A percentile compares a stretch with the other conserved stretches of the same genome.
Conservation (phyloP, 2,329 filamentous ascomycete species). For the Aureobasidium subglaciale region DNA sequence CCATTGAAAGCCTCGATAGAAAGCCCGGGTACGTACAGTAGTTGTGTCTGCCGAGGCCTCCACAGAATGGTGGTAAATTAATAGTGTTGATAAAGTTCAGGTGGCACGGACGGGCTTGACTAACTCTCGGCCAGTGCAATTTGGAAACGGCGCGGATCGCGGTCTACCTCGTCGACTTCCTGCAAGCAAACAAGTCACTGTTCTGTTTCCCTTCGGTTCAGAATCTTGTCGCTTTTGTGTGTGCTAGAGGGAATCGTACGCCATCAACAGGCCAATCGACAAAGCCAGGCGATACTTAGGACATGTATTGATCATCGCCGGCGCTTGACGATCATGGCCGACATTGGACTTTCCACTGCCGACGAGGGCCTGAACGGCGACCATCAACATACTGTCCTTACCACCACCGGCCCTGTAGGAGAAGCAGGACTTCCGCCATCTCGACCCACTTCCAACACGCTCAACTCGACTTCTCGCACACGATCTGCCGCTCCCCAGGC, state of each 20-base stretch:
- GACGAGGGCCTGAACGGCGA: not conserved
- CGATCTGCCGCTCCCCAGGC: slow-evolving; percentile 7
- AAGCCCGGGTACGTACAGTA: too few relatives aligned
- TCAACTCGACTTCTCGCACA: slow-evolving; percentile 20
- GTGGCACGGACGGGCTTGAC: slow-evolving; percentile 7
- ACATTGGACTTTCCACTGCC: slow-evolving; percentile 3
- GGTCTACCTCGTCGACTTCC: not conserved
- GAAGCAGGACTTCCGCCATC: slow-evolving; percentile 43
- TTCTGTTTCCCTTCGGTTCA: not conserved
- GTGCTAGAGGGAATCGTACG: not conserved
- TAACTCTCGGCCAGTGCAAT: not conserved
- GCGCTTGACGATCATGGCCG: slow-evolving; percentile 10
- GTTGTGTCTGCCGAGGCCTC: too few relatives aligned
- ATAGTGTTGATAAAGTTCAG: not conserved
- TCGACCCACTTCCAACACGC: slow-evolving; percentile 37
- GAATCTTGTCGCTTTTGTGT: not conserved
- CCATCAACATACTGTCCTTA: slow-evolving; percentile 18
- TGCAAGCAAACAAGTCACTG: not conserved
- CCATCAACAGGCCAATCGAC: not conserved
- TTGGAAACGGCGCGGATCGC: slow-evolving; percentile 10
- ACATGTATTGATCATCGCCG: slow-evolving; percentile 13
- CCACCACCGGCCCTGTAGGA: slow-evolving; percentile 40
- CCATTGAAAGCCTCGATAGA: too few relatives aligned
- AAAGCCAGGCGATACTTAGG: not conserved
- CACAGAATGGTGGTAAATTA: slow-evolving; percentile 13